Evolutionary conservation across 345 rosid genomes (phyloP).

Genomic region (Dovyalis caffra): DNA sequence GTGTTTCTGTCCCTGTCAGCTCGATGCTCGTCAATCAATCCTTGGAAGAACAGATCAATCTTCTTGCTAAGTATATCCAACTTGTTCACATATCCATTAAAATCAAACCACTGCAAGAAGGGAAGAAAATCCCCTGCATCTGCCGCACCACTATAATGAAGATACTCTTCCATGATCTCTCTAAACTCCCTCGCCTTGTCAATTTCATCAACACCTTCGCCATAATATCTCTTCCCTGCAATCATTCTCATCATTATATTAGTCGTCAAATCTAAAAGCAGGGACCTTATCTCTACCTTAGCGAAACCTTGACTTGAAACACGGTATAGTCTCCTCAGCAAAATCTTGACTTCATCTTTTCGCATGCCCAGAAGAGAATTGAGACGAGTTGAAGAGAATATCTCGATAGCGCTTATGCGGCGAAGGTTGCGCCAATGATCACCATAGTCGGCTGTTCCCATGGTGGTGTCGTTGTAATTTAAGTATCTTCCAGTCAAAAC

Average conservation of each 20-base stretch:
- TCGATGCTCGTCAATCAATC: not conserved
- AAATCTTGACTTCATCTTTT: not conserved
- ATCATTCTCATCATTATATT: slow-evolving; percentile 11
- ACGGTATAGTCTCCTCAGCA: not conserved
- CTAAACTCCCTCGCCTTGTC: not conserved
- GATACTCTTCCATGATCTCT: not conserved
- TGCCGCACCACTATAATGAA: not conserved
- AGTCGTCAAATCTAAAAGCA: not conserved
- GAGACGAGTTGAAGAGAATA: not conserved
- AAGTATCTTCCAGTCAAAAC: too few species aligned
- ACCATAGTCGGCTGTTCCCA: not conserved
- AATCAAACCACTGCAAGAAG: not conserved
- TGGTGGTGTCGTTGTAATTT: too few species aligned
- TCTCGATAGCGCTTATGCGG: not conserved
- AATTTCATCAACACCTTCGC: not conserved
- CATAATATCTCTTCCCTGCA: slow-evolving; percentile 13
- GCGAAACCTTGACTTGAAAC: not conserved
- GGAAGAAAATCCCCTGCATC: not conserved
- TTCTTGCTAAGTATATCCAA: not conserved
- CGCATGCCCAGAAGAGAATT: not conserved
- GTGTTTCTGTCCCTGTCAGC: too few species aligned
- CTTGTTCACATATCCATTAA: not conserved
- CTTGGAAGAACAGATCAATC: not conserved
- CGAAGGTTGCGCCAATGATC: slow-evolving; percentile 16
- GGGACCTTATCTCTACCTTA: not conserved